Evolutionary conservation across 164 flowering plant genomes (phyloP).

Genomic region (Platanus orientalis): DNA sequence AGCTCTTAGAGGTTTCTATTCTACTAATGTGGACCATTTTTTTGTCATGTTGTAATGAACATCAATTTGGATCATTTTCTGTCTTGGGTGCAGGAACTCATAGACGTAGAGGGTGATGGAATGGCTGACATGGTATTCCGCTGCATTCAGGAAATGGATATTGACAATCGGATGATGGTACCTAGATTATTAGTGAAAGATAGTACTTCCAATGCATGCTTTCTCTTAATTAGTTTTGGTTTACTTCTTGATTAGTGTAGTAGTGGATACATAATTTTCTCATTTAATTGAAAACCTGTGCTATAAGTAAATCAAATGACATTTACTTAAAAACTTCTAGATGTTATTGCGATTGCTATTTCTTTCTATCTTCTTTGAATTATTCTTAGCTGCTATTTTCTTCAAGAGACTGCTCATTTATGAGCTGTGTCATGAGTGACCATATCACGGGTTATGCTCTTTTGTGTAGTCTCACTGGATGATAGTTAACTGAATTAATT

Average conservation of each 20-base stretch:
- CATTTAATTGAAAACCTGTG: too few species aligned
- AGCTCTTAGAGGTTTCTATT: neutral
- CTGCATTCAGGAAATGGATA: conserved; percentile 99
- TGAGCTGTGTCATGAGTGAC: too few species aligned
- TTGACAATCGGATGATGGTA: conserved; percentile 98
- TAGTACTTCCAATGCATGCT: neutral
- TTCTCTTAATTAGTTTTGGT: too few species aligned
- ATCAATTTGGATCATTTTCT: neutral
- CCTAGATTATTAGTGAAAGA: neutral
- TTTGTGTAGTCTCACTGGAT: too few species aligned
- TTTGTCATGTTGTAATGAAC: neutral
- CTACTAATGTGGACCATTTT: neutral
- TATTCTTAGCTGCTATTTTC: too few species aligned
- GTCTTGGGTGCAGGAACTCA: conserved; percentile 65
- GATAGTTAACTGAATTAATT: too few species aligned
- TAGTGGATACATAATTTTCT: neutral
- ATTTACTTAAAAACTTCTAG: too few species aligned
- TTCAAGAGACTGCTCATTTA: too few species aligned
- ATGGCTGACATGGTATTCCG: conserved; percentile 99
- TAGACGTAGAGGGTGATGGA: conserved; percentile 99
- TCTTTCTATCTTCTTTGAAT: too few species aligned
- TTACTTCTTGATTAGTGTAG: neutral
- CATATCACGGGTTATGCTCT: too few species aligned
- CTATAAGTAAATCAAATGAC: too few species aligned
- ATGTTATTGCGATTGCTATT: too few species aligned